phyloP scores from a whole-genome alignment of 495 filamentous ascomycete species.

The Friedmanniomyces simplex region DNA sequence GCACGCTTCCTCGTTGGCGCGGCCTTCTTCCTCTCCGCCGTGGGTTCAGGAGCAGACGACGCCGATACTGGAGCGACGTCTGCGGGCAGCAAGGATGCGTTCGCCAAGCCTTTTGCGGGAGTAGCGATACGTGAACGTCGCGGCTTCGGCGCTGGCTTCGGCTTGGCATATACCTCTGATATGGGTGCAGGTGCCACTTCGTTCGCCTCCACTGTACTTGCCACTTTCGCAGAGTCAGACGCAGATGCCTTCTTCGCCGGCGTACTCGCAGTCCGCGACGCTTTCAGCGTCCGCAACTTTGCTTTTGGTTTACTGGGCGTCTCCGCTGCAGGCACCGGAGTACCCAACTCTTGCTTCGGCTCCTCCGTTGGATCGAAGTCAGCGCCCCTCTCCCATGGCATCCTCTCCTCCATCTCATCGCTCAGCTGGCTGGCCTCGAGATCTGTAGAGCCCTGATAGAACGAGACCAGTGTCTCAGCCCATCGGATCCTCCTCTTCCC shows the following conservation, averaged over 20 bases:
- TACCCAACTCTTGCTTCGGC: neutral
- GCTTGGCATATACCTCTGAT: neutral
- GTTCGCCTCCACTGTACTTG: neutral
- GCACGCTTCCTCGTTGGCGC: neutral
- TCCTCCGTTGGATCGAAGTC: neutral
- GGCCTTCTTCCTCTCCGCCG: neutral
- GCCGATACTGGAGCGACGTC: neutral
- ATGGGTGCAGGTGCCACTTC: neutral
- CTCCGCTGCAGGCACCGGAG: constrained; percentile 6
- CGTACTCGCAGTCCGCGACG: neutral
- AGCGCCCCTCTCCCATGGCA: constrained; percentile 3
- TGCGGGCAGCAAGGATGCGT: neutral
- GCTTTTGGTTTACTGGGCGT: constrained; percentile 17
- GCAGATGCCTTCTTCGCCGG: neutral
- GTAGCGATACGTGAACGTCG: constrained; percentile 18
- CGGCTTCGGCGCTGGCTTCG: constrained; percentile 1
- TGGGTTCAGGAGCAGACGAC: neutral
- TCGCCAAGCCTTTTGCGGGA: constrained; percentile 15
- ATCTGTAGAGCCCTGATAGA: constrained; percentile 1
- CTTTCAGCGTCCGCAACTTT: constrained; percentile 12
- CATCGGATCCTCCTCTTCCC: constrained; percentile 7
- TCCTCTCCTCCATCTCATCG: constrained; percentile 5
- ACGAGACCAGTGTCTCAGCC: constrained; percentile 14
- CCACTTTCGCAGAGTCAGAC: neutral
- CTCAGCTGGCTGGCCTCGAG: constrained; percentile 1